Evolutionary conservation across 225 moss, liverwort and hornwort species (phyloP), one percentile per base, ranked within the genome.

Genomic region (Ulota crispa): DNA sequence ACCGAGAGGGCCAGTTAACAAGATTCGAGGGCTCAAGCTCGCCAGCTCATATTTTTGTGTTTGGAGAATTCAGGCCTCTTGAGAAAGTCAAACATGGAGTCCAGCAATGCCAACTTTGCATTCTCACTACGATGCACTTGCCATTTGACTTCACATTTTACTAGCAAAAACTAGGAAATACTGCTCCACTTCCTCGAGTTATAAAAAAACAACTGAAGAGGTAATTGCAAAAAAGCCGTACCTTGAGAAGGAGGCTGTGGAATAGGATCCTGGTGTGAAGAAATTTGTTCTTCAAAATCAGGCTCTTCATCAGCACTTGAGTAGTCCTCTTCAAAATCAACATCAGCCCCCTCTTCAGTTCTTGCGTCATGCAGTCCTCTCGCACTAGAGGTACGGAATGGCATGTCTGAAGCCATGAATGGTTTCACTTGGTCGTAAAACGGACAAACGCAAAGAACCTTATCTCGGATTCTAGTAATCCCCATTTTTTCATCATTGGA

Each of bases 11-110:
- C 95, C 95, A 56, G 93, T 93, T 64, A 95, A 86, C 50, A 95
- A 88, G 79, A 95, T 95, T 63, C 95, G 88, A 36, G 95, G 87
- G 85, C 95, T 95, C 84, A 95, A 93, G 84, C 91, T 91, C 56
- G 88, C 84, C 75, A 95, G 81, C 70, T 95, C 93, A 77, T 92
- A 77, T 92, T 86, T 24, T 92, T 95, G 68, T 88, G 93, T 77
- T 95, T 93, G 26, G 91, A 80, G 75, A 91, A 95, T 34, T 93
- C 95, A 57, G 92, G 93, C 77, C 87, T 85, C 82, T 93, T 95
- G 21, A 95, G 92, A 88, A 90, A 95, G 27, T 93, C 92, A 83
- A 85, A 95, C 93, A 93, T 95, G 20, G 95, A 93, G 82, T 95
- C 95, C 80, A 95, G 43, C 55, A 95, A 79, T 64, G 93, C 91